phyloP scores from a whole-genome alignment of 163 green algal genomes.

The Scenedesmus sp. region DNA sequence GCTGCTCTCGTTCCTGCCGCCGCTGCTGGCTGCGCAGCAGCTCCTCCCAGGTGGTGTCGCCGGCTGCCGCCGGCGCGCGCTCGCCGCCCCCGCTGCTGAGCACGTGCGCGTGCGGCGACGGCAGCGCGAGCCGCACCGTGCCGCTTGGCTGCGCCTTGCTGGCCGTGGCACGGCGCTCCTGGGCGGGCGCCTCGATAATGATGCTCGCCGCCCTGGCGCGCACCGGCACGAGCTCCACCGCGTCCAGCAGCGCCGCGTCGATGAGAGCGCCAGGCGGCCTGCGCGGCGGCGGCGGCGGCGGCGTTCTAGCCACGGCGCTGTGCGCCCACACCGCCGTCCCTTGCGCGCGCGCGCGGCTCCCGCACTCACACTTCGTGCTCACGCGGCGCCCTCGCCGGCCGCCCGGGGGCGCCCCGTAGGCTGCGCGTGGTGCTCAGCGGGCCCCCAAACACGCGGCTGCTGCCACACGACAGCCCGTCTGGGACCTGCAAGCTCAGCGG shows the following conservation, averaged over 20 bases:
- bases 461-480: too few relatives aligned
- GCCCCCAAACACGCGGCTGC: too few relatives aligned
- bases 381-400: too few relatives aligned
- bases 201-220: constrained; percentile 25
- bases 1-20: background rate
- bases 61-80: background rate
- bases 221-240: constrained; percentile 17
- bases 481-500: too few relatives aligned
- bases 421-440: too few relatives aligned
- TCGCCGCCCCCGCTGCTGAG: background rate
- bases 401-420: too few relatives aligned
- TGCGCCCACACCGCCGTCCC: too few relatives aligned
- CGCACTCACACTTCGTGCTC: too few relatives aligned
- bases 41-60: background rate
- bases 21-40: constrained; percentile 3
- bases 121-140: constrained; percentile 24
- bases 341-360: too few relatives aligned
- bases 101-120: constrained; percentile 3
- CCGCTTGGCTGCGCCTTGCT: background rate
- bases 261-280: constrained; percentile 13
- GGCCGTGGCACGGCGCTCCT: background rate
- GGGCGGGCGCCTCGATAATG: constrained; percentile 6
- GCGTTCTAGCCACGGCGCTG: background rate
- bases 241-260: constrained; percentile 32
- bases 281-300: background rate